These are phyloP conservation scores for Calonectria hawksworthii DNA, from an alignment of 2,329 filamentous ascomycete species.

Conservation along the genomic window DNA sequence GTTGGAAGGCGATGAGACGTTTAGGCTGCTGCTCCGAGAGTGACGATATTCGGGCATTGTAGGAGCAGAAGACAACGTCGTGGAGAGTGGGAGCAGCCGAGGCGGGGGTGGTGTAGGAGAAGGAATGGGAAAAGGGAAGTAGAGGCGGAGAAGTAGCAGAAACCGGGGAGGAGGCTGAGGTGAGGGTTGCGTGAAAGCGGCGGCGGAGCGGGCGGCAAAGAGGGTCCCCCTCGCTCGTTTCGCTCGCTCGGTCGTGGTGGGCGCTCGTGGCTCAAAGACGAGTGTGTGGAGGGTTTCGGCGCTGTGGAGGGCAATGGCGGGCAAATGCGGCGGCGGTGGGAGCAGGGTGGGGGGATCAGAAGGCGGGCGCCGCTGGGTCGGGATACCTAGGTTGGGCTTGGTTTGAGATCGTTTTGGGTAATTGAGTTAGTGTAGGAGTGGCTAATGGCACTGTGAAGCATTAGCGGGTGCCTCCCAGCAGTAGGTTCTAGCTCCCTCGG, in stretches of 20 bases:
- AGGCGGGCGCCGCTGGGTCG: slow-evolving; percentile 22
- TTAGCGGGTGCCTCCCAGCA: slow-evolving; percentile 4
- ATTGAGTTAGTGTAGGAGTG: slow-evolving; percentile 7
- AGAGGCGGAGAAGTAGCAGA: slow-evolving; percentile 25
- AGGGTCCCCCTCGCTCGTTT: slow-evolving; percentile 21
- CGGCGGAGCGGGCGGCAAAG: slow-evolving; percentile 47
- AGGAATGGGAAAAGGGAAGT: slow-evolving; percentile 27
- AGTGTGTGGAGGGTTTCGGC: slow-evolving; percentile 28
- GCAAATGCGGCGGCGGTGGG: slow-evolving; percentile 38
- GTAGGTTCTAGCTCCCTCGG: neutral
- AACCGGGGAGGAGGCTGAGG: slow-evolving; percentile 34
- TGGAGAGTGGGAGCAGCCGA: slow-evolving; percentile 31
- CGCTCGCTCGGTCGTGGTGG: slow-evolving; percentile 21
- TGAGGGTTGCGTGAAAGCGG: slow-evolving; percentile 43
- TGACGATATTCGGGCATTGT: slow-evolving; percentile 69
- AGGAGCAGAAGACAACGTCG: slow-evolving; percentile 37
- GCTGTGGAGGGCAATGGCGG: slow-evolving; percentile 41
- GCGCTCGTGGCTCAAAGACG: slow-evolving; percentile 39
- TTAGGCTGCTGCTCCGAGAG: slow-evolving; percentile 70
- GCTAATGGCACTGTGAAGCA: slow-evolving; percentile 17
- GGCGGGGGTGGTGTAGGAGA: slow-evolving; percentile 36
- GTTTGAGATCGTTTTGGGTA: slow-evolving; percentile 16
- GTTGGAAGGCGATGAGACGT: slow-evolving; percentile 54
- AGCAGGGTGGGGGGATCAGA: slow-evolving; percentile 32
- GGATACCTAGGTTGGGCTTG: slow-evolving; percentile 20